These are phyloP conservation scores for Komagataella populi DNA, from an alignment of 805 yeast species.

Conservation along the genomic window DNA sequence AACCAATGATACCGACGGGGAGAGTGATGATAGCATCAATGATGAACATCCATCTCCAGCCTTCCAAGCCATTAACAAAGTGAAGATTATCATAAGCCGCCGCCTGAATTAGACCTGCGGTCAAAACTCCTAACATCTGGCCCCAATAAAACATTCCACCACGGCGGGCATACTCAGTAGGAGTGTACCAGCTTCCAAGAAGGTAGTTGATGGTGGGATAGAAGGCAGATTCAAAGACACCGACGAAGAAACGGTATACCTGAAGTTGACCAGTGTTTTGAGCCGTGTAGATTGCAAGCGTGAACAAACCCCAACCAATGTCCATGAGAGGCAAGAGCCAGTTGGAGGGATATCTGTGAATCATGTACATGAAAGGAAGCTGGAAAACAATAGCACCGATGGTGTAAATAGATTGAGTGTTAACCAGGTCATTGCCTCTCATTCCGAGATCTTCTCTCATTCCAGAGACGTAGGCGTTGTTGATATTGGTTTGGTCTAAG, in stretches of 20 bases:
- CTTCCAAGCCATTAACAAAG: conserved; percentile 33
- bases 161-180: conserved; percentile 43
- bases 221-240: conserved; percentile 51
- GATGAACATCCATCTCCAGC: conserved; percentile 61
- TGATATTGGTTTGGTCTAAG: conserved; percentile 45
- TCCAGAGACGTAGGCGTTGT: conserved; percentile 56
- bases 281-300: conserved; percentile 15
- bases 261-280: conserved; percentile 33
- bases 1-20: conserved; percentile 43
- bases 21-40: conserved; percentile 46
- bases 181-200: conserved; percentile 41
- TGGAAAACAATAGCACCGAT: conserved; percentile 14
- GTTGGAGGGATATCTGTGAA: conserved; percentile 2
- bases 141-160: conserved; percentile 49
- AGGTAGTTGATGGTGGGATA: conserved; percentile 49
- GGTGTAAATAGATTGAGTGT: conserved; percentile 23
- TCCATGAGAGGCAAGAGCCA: conserved; percentile 10
- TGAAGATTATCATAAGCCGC: conserved; percentile 30
- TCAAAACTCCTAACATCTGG: conserved; percentile 42
- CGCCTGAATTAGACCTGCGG: conserved; percentile 48
- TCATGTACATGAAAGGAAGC: background rate
- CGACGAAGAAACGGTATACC: conserved; percentile 50
- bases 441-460: conserved; percentile 43
- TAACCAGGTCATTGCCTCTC: conserved; percentile 24
- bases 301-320: conserved; percentile 14